A percentile compares a stretch with the other conserved stretches of the same genome.
phyloP scores from a whole-genome alignment of 208 protist genomes.

The Crithidia sp. region DNA sequence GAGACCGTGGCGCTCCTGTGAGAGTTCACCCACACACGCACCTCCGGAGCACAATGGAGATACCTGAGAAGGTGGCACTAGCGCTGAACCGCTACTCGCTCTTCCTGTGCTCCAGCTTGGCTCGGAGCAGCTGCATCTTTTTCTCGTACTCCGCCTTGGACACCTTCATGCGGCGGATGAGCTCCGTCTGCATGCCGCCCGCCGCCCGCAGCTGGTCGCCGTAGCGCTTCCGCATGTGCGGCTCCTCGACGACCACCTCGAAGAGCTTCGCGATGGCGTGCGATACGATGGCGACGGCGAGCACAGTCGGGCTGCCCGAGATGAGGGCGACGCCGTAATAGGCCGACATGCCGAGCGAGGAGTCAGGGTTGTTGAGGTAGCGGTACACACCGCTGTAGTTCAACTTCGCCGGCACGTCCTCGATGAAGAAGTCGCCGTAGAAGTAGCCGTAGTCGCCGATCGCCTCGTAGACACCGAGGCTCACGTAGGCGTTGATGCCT shows the following conservation, averaged over 20 bases:
- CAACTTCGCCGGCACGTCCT: constrained; percentile 68
- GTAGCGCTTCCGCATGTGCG: constrained; percentile 68
- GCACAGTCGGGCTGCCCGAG: constrained; percentile 70
- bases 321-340: constrained; percentile 92
- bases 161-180: constrained; percentile 41
- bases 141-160: constrained; percentile 55
- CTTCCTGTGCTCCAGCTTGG: constrained; percentile 47
- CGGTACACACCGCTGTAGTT: constrained; percentile 95
- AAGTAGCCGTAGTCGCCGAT: constrained; percentile 94
- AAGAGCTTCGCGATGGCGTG: constrained; percentile 85
- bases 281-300: constrained; percentile 78
- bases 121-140: constrained; percentile 37
- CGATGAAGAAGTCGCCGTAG: constrained; percentile 93
- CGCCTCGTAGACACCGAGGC: constrained; percentile 79
- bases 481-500: constrained; percentile 88
- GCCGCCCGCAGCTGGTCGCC: constrained; percentile 43
- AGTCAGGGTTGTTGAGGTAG: constrained; percentile 95
- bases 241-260: constrained; percentile 82
- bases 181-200: constrained; percentile 64
- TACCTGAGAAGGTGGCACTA: background rate
- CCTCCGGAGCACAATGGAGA: background rate
- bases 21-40: background rate
- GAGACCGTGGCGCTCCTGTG: no score
- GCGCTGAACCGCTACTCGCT: constrained; percentile 1
- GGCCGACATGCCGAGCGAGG: constrained; percentile 85